Evolutionary conservation across 257 asterid species (phyloP), one percentile per base, ranked within the genome.

Genomic region (Rauvolfia tetraphylla): DNA sequence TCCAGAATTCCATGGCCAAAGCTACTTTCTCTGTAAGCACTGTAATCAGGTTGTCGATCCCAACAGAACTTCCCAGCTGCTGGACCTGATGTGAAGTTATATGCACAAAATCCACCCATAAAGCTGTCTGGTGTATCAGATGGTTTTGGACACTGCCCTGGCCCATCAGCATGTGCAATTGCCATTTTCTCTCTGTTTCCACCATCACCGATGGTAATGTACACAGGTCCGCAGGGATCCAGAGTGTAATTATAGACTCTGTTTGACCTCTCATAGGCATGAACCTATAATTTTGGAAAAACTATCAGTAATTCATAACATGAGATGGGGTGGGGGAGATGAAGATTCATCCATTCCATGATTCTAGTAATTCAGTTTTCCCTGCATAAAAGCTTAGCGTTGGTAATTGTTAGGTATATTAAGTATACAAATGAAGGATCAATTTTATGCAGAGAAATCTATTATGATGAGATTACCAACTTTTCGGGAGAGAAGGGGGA

Each of bases 171-270:
- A 46, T 94, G 97, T 29, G 22, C 61, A 38, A 89, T 86, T 1
- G 97, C 85, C 96, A 92, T 92, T 81, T 94, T 94, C 81, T 94
- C 98, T 68, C 97, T 77, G 80, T 94, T 94, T 20, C 98, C 98
- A 4, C 98, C 98, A 75, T 94, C 98, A 7, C 98, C 98, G 41
- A 93, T 77, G n/a, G 97, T 77, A 83, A 94, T 85, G 80, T 92
- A 65, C 48, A 93, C 92, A 0, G 91, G 97, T 7, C 97, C 98
- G 71, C 98, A 94, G 2, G 98, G 94, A 80, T 94, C 96, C 57
- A 94, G 84, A 4, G 83, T 86, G 79, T 94, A 94, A 85, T 94
- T 90, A 65, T 92, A 92, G 83, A 94, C 98, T 88, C 97, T 86
- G 80, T 94, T 94, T 57, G 95, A 90, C 82, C 98, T 89, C 90